Base-by-base conservation (phyloP, 345 rosid species). In the rapeseed (Brassica napus) region DNA sequence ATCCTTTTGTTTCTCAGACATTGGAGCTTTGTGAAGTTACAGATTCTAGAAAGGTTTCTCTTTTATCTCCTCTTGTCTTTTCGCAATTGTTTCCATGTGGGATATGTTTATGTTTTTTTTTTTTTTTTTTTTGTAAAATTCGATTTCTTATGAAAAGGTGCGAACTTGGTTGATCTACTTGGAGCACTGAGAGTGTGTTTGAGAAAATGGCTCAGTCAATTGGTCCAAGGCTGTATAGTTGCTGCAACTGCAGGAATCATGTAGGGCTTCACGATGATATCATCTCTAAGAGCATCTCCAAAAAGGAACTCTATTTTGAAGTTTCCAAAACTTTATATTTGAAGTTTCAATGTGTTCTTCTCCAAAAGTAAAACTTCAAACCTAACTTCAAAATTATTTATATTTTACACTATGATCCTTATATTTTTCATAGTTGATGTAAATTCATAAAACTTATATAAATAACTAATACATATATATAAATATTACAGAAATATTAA, bases 261-360 rank as follows among this genome's bases (percentile, higher is more conserved):
- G 92, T 94, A 12, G 85, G 96, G 9, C 85, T 92, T 83, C 98
- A 94, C 49, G 93, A 94, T 69, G 97, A 94, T 83, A 84, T 94
- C 73, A 86, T 94, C 81, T 94, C 98, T 15, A 18, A 18, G 18
- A 18, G 18, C 18, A 18, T 18, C 18, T 18, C 18, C 18, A 18
- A 18, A 18, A 18, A 18, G 18, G 18, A 18, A 18, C 18, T 18
- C 18, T 18, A 18, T 18, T 18, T 18, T 18, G 18, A 18, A 18
- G 18, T 18, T 18, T 18, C 18, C 18, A 18, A 18, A 18, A 18
- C 18, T 18, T 18, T 18, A 18, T 18, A 18, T 18, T 18, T 18
- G 18, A 18, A 18, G 18, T 18, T 18, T 18, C 18, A 18, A 18
- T 18, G 18, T 18, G 18, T 18, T 18, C 18, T 18, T 18, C 18